Conservation (phyloP, 345 rosid species). For the Lepidium didymum region DNA sequence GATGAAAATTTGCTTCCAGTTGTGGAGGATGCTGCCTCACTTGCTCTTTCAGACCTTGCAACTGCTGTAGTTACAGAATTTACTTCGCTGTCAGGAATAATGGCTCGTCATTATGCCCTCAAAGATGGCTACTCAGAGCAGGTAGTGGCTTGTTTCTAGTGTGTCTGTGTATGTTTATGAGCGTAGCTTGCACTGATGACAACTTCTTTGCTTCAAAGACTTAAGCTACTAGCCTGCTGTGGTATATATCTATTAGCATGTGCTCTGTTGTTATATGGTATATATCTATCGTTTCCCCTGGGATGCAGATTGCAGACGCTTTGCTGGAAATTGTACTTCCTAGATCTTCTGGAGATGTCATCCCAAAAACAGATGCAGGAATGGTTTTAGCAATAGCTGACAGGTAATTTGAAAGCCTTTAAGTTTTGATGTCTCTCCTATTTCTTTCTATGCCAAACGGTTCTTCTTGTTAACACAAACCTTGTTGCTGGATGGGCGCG, state of each 20-base stretch:
- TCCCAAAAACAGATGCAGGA: slow-evolving; percentile 84
- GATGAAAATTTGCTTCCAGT: slow-evolving; percentile 43
- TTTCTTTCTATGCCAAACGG: not conserved
- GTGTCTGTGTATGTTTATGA: not conserved
- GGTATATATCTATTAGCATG: not conserved
- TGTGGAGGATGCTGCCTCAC: slow-evolving; percentile 76
- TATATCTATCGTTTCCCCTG: not conserved
- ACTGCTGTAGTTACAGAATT: slow-evolving; percentile 90
- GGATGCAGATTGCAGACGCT: slow-evolving; percentile 77
- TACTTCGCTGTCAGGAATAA: slow-evolving; percentile 84
- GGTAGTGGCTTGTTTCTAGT: slow-evolving; percentile 38
- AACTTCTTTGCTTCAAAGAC: not conserved
- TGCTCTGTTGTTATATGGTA: not conserved
- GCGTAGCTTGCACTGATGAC: not conserved
- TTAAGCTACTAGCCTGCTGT: not conserved
- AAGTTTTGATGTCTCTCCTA: slow-evolving; percentile 5
- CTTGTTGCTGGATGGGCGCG: not conserved
- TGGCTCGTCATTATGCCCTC: slow-evolving; percentile 96
- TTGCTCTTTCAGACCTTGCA: slow-evolving; percentile 96
- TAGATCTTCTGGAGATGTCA: slow-evolving; percentile 79
- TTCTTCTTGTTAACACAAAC: not conserved
- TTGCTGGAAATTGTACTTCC: slow-evolving; percentile 83
- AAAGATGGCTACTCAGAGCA: slow-evolving; percentile 81
- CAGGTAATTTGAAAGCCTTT: slow-evolving; percentile 45
- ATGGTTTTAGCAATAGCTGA: slow-evolving; percentile 84